A percentile compares a stretch with the other conserved stretches of the same genome.
Conservation (phyloP, 2,329 filamentous ascomycete species). For the Phialophora chinensis region DNA sequence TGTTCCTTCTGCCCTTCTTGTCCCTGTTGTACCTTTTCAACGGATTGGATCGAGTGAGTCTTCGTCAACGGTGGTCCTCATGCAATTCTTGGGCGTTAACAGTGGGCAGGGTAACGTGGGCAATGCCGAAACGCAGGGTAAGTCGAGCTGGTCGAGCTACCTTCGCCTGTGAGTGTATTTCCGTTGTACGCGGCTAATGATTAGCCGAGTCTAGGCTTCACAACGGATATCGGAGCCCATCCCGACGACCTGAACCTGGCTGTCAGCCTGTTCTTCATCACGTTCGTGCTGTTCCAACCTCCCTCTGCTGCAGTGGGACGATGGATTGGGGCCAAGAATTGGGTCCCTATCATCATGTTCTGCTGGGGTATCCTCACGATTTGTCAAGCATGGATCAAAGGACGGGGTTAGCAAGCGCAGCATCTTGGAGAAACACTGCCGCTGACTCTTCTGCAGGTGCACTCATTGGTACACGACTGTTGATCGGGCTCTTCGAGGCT, state of each 20-base stretch:
- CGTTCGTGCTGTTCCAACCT: constrained; percentile 65
- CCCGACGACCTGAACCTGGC: constrained; percentile 62
- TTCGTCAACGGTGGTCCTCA: not conserved
- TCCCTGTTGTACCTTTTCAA: constrained; percentile 60
- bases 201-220: constrained; percentile 51
- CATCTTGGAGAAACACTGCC: constrained; percentile 45
- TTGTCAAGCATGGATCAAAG: constrained; percentile 54
- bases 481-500: constrained; percentile 45
- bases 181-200: not conserved
- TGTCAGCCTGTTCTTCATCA: constrained; percentile 63
- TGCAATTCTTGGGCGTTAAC: not conserved
- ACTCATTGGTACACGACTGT: constrained; percentile 40
- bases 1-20: constrained; percentile 58
- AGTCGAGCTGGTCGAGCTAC: not conserved
- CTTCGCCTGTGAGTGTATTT: not conserved
- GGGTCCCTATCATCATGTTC: constrained; percentile 63
- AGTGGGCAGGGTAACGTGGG: constrained; percentile 54
- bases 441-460: constrained; percentile 9
- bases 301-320: constrained; percentile 55
- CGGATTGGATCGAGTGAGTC: constrained; percentile 53
- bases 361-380: constrained; percentile 59
- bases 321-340: constrained; percentile 55
- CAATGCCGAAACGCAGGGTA: constrained; percentile 58
- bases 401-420: constrained; percentile 52
- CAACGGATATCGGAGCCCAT: constrained; percentile 58